A percentile compares a stretch with the other conserved stretches of the same genome.
Conservation (phyloP, 768 basidiomycete species). For the Lactarius indigo region DNA sequence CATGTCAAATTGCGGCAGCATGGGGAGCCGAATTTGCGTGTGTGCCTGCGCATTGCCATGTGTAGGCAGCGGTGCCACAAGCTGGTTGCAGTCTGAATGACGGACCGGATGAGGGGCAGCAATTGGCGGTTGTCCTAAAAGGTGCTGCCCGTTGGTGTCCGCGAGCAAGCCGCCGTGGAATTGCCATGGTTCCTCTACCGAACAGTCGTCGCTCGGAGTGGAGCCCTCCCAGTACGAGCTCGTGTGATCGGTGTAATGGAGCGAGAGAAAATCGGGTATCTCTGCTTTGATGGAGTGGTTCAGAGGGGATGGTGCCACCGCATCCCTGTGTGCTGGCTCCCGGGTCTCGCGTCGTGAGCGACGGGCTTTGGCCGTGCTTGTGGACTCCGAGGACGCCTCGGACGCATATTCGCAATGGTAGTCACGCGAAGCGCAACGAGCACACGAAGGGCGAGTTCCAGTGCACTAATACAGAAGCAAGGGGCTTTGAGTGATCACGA, state of each 20-base stretch:
- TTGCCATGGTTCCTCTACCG: conserved; percentile 25
- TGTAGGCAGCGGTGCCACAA: conserved; percentile 3
- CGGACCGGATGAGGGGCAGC: conserved; percentile 19
- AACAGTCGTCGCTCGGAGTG: conserved; percentile 23
- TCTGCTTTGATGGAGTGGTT: conserved; percentile 19
- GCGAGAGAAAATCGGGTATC: conserved; percentile 10
- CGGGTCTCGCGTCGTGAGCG: conserved; percentile 18
- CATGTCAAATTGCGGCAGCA: conserved; percentile 17
- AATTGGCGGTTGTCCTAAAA: conserved; percentile 9
- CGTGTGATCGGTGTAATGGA: conserved; percentile 19
- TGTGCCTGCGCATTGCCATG: conserved; percentile 11
- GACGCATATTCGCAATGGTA: conserved; percentile 34
- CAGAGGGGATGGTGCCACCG: background rate
- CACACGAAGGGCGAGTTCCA: conserved; percentile 36
- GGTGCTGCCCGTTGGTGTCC: conserved; percentile 9
- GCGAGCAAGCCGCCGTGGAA: conserved; percentile 13
- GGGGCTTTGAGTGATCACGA: conserved; percentile 2
- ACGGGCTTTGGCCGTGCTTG: conserved; percentile 16
- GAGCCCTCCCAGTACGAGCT: conserved; percentile 23
- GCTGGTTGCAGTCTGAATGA: conserved; percentile 2
- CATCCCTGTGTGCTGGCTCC: background rate
- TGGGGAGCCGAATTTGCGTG: conserved; percentile 15
- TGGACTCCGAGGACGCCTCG: conserved; percentile 24
- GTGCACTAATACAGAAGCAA: conserved; percentile 33
- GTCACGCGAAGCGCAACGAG: conserved; percentile 35